Percentiles rank a stretch among this genome's conserved stretches.
These are phyloP conservation scores for Chlorella sorokiniana DNA, from an alignment of 139 green algal species.

Conservation along the genomic window DNA sequence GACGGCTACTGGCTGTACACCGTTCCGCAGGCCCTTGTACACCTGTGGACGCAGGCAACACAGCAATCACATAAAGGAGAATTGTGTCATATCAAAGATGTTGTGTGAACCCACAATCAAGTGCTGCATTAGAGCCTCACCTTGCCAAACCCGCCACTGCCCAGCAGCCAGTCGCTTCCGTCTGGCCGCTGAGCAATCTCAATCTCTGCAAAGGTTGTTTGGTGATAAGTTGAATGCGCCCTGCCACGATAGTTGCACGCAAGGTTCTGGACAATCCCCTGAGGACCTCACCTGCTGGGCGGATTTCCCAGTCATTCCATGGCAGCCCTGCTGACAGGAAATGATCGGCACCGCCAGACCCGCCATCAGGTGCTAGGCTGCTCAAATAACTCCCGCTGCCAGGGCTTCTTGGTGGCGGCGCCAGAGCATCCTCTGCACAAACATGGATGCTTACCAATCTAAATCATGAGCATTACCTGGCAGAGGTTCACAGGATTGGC, in stretches of 20 bases:
- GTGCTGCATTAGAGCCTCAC: neutral
- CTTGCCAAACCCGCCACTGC: slow-evolving; percentile 42
- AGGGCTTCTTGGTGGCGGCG: too few relatives aligned
- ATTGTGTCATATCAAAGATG: neutral
- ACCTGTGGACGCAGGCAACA: slow-evolving; percentile 16
- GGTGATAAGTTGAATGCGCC: neutral
- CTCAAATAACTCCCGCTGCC: too few relatives aligned
- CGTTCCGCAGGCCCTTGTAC: slow-evolving; percentile 46
- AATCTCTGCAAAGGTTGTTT: slow-evolving; percentile 14
- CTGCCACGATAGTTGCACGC: neutral
- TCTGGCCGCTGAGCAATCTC: slow-evolving; percentile 35
- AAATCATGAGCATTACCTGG: too few relatives aligned
- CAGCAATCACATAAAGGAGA: too few relatives aligned
- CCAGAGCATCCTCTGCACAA: too few relatives aligned
- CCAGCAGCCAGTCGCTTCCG: slow-evolving; percentile 47
- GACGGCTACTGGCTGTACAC: slow-evolving; percentile 40
- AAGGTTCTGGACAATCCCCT: too few relatives aligned
- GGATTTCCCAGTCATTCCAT: slow-evolving; percentile 37
- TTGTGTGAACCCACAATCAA: too few relatives aligned
- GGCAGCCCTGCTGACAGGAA: neutral
- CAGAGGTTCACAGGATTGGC: too few relatives aligned
- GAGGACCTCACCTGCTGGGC: slow-evolving; percentile 19
- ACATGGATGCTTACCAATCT: too few relatives aligned
- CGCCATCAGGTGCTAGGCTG: too few relatives aligned
- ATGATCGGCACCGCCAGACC: neutral